Percentiles rank a stretch among this genome's conserved stretches.
Evolutionary conservation across 2,329 filamentous ascomycete species (phyloP).

Genomic region (Calcarisporium arbuscula): DNA sequence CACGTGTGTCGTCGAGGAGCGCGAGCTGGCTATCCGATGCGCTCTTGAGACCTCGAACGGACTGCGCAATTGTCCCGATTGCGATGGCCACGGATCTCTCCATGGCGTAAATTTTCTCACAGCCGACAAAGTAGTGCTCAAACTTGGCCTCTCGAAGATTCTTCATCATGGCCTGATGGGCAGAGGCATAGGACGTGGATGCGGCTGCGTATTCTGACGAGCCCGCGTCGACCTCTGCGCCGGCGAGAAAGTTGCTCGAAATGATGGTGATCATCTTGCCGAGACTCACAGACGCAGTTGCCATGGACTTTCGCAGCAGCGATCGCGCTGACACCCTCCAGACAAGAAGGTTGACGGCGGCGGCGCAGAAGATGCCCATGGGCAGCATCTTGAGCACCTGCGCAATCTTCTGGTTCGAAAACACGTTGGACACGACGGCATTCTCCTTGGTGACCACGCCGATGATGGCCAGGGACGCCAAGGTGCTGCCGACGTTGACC

Average conservation of each 20-base stretch:
- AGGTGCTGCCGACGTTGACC: constrained; percentile 73
- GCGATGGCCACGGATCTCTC: constrained; percentile 73
- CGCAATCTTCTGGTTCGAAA: constrained; percentile 53
- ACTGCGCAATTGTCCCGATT: constrained; percentile 75
- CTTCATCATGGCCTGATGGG: constrained; percentile 59
- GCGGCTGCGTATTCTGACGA: constrained; percentile 53
- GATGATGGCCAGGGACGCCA: constrained; percentile 78
- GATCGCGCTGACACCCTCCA: constrained; percentile 69
- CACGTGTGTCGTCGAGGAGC: constrained; percentile 58
- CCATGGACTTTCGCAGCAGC: constrained; percentile 64
- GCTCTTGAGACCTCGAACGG: constrained; percentile 78
- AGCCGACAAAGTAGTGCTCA: constrained; percentile 74
- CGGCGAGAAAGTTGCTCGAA: constrained; percentile 73
- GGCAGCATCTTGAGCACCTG: constrained; percentile 67
- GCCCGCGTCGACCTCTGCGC: constrained; percentile 64
- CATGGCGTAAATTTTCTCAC: constrained; percentile 66
- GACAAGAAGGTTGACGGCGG: constrained; percentile 63
- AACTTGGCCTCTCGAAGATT: constrained; percentile 76
- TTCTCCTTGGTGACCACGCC: constrained; percentile 82
- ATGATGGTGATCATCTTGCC: constrained; percentile 74
- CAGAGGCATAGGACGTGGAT: constrained; percentile 53
- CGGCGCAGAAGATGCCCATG: constrained; percentile 66
- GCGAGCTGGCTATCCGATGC: constrained; percentile 81
- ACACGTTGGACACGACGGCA: constrained; percentile 67
- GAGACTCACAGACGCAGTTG: constrained; percentile 64